Evolutionary conservation across 1,284 basidiomycete genomes (phyloP), one percentile per base, ranked within the genome.

Genomic region (Coriolopsis trogii): DNA sequence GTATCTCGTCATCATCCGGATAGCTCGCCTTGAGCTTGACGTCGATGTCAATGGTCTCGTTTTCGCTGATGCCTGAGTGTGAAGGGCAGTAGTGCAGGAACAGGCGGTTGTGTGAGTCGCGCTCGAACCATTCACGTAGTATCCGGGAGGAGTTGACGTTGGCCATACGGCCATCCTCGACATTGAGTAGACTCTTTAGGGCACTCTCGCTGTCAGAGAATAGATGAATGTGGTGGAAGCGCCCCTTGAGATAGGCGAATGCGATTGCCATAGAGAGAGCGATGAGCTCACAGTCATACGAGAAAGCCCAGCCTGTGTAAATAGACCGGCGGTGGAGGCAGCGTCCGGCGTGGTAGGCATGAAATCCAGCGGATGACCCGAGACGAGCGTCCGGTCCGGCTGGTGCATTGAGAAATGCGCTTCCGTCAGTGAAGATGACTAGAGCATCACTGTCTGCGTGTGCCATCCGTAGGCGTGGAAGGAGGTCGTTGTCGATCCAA

Each of bases 111-210:
- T 6, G 5, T 5, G 39, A 7, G 30, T 29, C 13, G 24, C 29
- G 20, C 29, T 51, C 49, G 23, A 51, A 39, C 49, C 49, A 51
- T 13, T 36, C 42, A 21, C 40, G 44, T 0, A 52, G 24, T 13
- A 34, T 42, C 3, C 33, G 15, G 39, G 44, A 42, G 3, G 44
- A 7, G 40, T 24, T 37, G 6, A 38, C 12, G 3, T 18, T 7
- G 8, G 24, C 24, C 31, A 23, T 23, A 12, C 23, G 31, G 7
- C 47, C 30, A 13, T 15, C 38, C 21, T n/a, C 5, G 10, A 30
- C 15, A 24, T 33, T 12, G 28, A 36, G n/a, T 21, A 49, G 13
- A 24, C 21, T 26, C n/a, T 4, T n/a, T 12, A 41, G 28, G 23
- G 46, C 9, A 16, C 18, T 41, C 39, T 49, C 29, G 29, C 30